A percentile compares a stretch with the other conserved stretches of the same genome.
phyloP scores from a whole-genome alignment of 768 basidiomycete species.

The Pleurotus tuoliensis region DNA sequence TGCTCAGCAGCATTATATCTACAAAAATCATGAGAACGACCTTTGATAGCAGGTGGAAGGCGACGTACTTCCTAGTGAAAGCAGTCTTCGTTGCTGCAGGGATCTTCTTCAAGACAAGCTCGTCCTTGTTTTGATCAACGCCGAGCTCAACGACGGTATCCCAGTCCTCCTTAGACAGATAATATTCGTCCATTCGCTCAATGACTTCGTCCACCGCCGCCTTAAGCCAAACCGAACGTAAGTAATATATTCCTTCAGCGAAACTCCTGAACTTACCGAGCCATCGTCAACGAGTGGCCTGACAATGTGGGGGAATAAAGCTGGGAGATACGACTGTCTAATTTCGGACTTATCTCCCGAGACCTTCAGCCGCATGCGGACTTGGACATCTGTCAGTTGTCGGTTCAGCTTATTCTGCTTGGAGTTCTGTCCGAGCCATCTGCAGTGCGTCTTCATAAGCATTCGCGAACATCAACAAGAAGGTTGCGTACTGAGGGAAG shows the following conservation, averaged over 20 bases:
- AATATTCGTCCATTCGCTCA: conserved; percentile 90
- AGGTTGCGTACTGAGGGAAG: conserved; percentile 77
- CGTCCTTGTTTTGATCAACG: conserved; percentile 75
- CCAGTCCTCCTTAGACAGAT: conserved; percentile 92
- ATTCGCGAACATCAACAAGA: conserved; percentile 1
- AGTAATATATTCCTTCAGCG: conserved; percentile 2
- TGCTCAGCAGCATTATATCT: conserved; percentile 91
- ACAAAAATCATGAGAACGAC: background rate
- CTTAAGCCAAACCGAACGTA: conserved; percentile 32
- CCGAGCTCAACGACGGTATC: conserved; percentile 94
- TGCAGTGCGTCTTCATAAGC: conserved; percentile 24
- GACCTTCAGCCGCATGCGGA: conserved; percentile 91
- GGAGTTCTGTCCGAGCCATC: conserved; percentile 98
- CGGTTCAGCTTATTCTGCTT: conserved; percentile 80
- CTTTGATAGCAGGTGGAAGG: too few relatives aligned
- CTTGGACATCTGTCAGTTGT: conserved; percentile 85
- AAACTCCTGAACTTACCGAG: conserved; percentile 47
- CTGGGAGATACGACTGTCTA: conserved; percentile 86
- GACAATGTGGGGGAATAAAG: conserved; percentile 79
- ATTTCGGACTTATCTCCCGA: conserved; percentile 90
- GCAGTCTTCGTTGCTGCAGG: conserved; percentile 74
- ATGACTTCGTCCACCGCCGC: conserved; percentile 81
- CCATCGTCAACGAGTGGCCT: conserved; percentile 73
- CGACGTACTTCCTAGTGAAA: conserved; percentile 76
- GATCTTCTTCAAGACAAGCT: conserved; percentile 78